Percentiles rank a stretch among this genome's conserved stretches.
Conservation (phyloP, 805 yeast genomes). For the Suhomyces faveliae region DNA sequence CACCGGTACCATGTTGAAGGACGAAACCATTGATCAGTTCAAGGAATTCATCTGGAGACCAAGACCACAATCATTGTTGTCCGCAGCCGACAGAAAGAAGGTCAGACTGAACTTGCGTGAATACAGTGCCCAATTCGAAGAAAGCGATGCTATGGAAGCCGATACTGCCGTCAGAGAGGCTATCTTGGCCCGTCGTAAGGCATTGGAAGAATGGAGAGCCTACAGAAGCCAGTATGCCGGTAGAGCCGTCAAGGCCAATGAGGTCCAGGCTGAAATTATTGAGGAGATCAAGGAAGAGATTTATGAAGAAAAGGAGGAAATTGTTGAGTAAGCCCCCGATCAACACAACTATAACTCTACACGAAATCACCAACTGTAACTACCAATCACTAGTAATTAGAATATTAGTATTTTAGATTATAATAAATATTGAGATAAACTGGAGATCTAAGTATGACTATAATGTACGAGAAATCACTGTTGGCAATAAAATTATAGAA, state of each 20-base stretch:
- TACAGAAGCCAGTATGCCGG: constrained; percentile 57
- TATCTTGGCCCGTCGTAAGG: constrained; percentile 76
- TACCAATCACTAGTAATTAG: background rate
- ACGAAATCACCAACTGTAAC: background rate
- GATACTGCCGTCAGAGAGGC: constrained; percentile 88
- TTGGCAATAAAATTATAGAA: too few relatives aligned
- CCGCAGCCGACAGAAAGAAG: constrained; percentile 80
- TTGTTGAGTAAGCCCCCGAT: constrained; percentile 52
- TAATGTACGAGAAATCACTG: too few relatives aligned
- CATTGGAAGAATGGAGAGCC: constrained; percentile 79
- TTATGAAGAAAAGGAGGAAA: constrained; percentile 69
- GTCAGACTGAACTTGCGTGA: constrained; percentile 86
- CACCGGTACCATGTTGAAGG: constrained; percentile 73
- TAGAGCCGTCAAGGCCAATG: constrained; percentile 44
- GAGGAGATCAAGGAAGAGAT: constrained; percentile 80
- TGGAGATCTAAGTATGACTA: too few relatives aligned
- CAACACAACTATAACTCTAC: too few relatives aligned
- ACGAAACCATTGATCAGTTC: constrained; percentile 78
- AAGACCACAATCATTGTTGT: constrained; percentile 78
- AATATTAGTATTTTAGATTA: too few relatives aligned
- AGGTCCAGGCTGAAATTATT: constrained; percentile 51
- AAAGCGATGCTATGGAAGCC: constrained; percentile 93
- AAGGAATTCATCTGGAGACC: constrained; percentile 96
- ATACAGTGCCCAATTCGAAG: constrained; percentile 91
- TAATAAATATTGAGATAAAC: too few relatives aligned